Evolutionary conservation across 75 land plant genomes (phyloP), one percentile per base, ranked within the genome.

Genomic region (Pinus taeda): DNA sequence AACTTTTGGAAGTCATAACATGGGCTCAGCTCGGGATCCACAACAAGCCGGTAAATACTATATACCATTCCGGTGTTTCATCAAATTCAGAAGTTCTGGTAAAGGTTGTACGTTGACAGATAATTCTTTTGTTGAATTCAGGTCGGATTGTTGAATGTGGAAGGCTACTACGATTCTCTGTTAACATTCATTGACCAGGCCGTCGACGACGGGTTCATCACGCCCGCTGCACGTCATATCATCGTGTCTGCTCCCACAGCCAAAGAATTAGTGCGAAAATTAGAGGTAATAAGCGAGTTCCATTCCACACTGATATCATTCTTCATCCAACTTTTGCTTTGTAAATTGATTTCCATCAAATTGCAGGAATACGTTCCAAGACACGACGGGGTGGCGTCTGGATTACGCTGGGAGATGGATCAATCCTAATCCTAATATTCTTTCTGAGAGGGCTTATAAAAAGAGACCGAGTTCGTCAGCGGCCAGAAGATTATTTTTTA

Each of bases 1-100:
- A 90, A 81, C 80, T 90, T 2, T 81, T 90, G 33, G 90, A 90
- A 60, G 84, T 90, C 15, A 88, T 86, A 64, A 85, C 88, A 15
- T 90, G 92, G 91, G 81, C 91, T 66, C 91, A 91, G 77, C 88
- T 91, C 36, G 93, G 93, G n/a, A 91, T 91, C 72, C 91, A 91
- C 62, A 77, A 84, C 55, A 91, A 91, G 69, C 93, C 91, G 5
- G 92, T 90, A 82, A 56, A 20, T 6, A 59, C 13, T 0, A 39
- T 39, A 39, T 39, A 39, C 42, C 42, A 39, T 4, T 39, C 42
- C 5, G 42, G 42, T 3, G 42, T 5, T 39, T 39, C 42, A 39
- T 4, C 42, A 39, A 39, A 39, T 39, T 39, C 42, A 39, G 42
- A 39, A 39, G 6, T 39, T 39, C 42, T 39, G 42, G 6, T 39